Percentiles rank a stretch among this genome's conserved stretches.
Conservation (phyloP, 495 filamentous ascomycete genomes). For the Neurospora tetrasperma region DNA sequence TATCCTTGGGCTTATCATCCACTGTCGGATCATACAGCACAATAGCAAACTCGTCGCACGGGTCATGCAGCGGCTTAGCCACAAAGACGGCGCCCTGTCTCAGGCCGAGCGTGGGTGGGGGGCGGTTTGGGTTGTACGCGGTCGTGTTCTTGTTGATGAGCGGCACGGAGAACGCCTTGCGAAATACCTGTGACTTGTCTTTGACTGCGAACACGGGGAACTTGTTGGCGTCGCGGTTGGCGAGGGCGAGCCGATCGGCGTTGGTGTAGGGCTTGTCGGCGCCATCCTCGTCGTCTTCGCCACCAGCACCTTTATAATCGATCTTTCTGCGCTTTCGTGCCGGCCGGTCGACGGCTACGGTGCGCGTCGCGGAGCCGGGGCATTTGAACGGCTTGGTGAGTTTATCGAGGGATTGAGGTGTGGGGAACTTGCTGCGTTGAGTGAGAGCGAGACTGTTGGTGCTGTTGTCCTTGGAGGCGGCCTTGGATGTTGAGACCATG, state of each 20-base stretch:
- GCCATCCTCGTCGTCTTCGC: constrained; percentile 56
- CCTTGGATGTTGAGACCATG: constrained; percentile 10
- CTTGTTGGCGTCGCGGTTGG: constrained; percentile 77
- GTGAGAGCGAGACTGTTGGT: constrained; percentile 1
- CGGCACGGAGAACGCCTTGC: constrained; percentile 75
- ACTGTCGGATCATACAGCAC: constrained; percentile 93
- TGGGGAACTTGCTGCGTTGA: constrained; percentile 20
- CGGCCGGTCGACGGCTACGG: constrained; percentile 68
- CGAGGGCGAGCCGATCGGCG: constrained; percentile 75
- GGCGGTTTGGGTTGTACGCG: constrained; percentile 64
- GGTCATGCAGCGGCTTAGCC: constrained; percentile 87
- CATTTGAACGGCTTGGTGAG: constrained; percentile 88
- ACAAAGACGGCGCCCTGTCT: constrained; percentile 75
- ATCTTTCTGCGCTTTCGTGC: constrained; percentile 80
- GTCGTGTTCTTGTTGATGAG: constrained; percentile 67
- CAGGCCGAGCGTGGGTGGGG: constrained; percentile 79
- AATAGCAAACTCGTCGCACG: constrained; percentile 91
- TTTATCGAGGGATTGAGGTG: constrained; percentile 50
- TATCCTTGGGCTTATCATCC: constrained; percentile 62
- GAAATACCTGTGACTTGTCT: constrained; percentile 74
- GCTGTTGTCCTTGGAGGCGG: constrained; percentile 15
- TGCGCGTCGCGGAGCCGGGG: constrained; percentile 65
- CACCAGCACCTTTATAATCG: constrained; percentile 79
- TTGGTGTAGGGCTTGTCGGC: constrained; percentile 79
- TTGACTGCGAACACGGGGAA: constrained; percentile 86